Conservation (phyloP, 164 flowering plant species). For the Liquidambar formosana region DNA sequence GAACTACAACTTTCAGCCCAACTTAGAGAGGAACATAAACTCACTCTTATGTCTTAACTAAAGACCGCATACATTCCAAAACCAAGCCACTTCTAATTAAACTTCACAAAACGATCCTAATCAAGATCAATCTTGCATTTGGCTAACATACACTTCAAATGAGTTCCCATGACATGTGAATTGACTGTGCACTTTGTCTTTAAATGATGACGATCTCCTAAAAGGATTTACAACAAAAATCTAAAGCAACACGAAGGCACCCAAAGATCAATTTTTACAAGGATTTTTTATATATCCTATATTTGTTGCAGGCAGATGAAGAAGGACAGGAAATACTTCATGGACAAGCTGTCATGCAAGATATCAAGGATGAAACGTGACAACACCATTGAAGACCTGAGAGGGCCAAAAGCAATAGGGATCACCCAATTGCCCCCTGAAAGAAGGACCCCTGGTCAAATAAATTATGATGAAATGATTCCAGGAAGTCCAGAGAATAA, state of each 20-base stretch:
- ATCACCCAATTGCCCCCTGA: conserved; percentile 4
- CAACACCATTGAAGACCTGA: conserved; percentile 42
- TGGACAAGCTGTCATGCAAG: conserved; percentile 53
- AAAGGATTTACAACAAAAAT: no score
- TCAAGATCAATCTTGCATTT: not conserved
- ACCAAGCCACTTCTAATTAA: not conserved
- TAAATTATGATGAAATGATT: conserved; percentile 57
- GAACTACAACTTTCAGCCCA: no score
- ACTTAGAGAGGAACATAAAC: no score
- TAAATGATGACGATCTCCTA: no score
- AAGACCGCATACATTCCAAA: not conserved
- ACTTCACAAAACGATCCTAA: not conserved
- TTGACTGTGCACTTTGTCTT: no score
- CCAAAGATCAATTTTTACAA: not conserved
- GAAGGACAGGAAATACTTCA: conserved; percentile 52
- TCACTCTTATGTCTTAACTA: no score
- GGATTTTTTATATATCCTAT: not conserved
- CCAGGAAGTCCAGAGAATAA: conserved; percentile 35
- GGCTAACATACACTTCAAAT: not conserved
- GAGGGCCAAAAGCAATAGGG: conserved; percentile 30
- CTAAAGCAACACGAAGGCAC: not conserved
- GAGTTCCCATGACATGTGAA: not conserved
- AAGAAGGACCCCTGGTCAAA: conserved; percentile 16
- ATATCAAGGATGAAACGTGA: conserved; percentile 55
- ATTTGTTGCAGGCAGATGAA: conserved; percentile 53